Evolutionary conservation across 2,329 filamentous ascomycete genomes (phyloP), one percentile per base, ranked within the genome.

Genomic region (Botrytis hyacinthi): DNA sequence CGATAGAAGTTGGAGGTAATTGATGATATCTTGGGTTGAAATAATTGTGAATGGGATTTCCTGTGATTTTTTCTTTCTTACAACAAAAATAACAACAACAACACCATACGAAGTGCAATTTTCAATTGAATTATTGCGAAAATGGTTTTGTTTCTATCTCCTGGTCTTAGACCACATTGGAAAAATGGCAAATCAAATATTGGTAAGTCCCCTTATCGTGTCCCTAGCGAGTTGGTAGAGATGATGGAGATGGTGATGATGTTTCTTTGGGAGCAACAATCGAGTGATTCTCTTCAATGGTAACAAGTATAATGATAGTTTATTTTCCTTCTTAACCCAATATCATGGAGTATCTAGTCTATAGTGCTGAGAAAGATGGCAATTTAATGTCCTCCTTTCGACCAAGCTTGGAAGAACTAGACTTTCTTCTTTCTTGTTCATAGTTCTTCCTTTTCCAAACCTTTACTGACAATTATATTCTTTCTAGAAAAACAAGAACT

Each of bases 241-340:
- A 22, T 65, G 42, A 18, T n/a, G n/a, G 29, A n/a, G 18, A 35
- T 65, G 42, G 62, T 8, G 42, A 46, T 46, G 7, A 7, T 48
- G 29, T 46, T 6, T 20, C 18, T 26, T 32, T 46, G 4, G 16
- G 12, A n/a, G 32, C 1, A 40, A 26, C n/a, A 14, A 61, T 61
- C 59, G n/a, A 40, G 29, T 60, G 57, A 22, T 22, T 40, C 5
- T 1, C 8, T 26, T 61, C 32, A 2, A 61, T 26, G 9, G 10
- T 7, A 22, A 3, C 7, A 32, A 32, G 9, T 1, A 22, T 10
- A 1, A 0, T 3, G 14, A 32, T 46, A 22, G 2, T 35, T 1
- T 3, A 63, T 63, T 63, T 9, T 44, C n/a, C n/a, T 44, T 44
- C 8, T 63, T 4, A 3, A 18, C 14, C 12, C 51, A 57, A 18